Percentiles rank a stretch among this genome's conserved stretches.
Conservation (phyloP, 139 green algal genomes). For the Astrephomene gubernaculifera region DNA sequence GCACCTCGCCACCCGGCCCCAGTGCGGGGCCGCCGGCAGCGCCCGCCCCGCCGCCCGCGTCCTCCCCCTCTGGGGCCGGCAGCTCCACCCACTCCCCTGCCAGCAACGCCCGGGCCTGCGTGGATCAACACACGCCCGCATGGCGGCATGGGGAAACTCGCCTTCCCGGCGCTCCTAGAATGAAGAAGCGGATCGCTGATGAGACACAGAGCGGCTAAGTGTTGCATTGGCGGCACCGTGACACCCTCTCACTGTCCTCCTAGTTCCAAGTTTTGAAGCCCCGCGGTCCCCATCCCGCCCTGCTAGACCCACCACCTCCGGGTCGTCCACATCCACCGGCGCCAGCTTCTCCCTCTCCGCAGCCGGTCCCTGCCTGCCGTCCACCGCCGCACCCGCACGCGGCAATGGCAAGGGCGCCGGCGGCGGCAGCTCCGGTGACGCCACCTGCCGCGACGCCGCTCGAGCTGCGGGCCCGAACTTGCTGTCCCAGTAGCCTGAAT, state of each 20-base stretch:
- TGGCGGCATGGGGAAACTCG: too few relatives aligned
- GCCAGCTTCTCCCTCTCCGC: not conserved
- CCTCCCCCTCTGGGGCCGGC: not conserved
- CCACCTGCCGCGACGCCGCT: not conserved
- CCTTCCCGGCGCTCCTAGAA: too few relatives aligned
- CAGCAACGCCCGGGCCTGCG: conserved; percentile 25
- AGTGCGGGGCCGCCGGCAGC: not conserved
- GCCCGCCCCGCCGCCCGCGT: not conserved
- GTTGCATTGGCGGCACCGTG: too few relatives aligned
- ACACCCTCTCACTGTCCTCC: too few relatives aligned
- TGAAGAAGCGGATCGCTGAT: too few relatives aligned
- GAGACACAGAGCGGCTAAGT: too few relatives aligned
- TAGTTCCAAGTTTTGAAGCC: too few relatives aligned
- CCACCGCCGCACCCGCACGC: not conserved
- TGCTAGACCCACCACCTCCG: conserved; percentile 11
- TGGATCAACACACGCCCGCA: too few relatives aligned
- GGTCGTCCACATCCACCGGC: not conserved
- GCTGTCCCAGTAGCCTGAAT: conserved; percentile 4
- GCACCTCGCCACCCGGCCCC: not conserved
- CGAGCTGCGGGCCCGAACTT: not conserved
- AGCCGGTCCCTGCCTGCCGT: not conserved
- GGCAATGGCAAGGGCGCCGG: not conserved
- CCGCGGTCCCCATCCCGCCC: too few relatives aligned
- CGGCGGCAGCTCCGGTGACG: not conserved
- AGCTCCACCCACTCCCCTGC: conserved; percentile 12